Base-by-base conservation (phyloP, 345 rosid species). In the Lenwebbia sp. region DNA sequence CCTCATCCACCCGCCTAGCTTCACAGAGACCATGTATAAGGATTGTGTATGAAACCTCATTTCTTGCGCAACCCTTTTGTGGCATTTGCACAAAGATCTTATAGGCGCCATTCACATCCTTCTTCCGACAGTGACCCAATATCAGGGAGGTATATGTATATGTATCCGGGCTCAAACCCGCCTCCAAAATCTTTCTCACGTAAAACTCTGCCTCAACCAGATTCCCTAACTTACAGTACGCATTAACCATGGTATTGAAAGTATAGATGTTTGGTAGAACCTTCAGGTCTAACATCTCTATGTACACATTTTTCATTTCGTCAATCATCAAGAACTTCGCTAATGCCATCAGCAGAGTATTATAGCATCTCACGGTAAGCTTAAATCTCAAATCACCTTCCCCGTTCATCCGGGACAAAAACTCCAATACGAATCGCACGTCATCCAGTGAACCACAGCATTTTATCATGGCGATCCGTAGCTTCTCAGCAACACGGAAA, bases 11-110 rank as follows among this genome's bases (percentile, higher is more conserved):
- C 86, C 92, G 90, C 84, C 90, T 89, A 49, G 87, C 94, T 85
- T 92, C 94, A 85, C 98, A 95, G 50, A 96, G 94, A 84, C 98
- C 99, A 86, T 94, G 96, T 49, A 96, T 92, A 87, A 96, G 96
- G 75, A 89, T 90, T 12, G 94, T 94, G 88, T 95, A 96, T 0
- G 99, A 91, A 85, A 96, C 98, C 89, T 91, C 94, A 91, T 95
- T 95, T 89, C 96, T 92, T 47, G 54, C 90, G 56, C 95, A 93
- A 53, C 98, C 95, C 89, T 92, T 95, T 74, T 54, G 88, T 3
- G 89, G 91, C 96, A 96, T 96, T 88, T 86, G 86, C 78, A 83
- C 55, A 82, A 95, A 96, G 76, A 96, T 86, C 89, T 85, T 86
- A 88, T 86, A 89, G 9, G 96, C 99, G 37, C 90, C 88, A 89